Evolutionary conservation across 805 yeast species (phyloP), one percentile per base, ranked within the genome.

Genomic region (Nakazawaea pomicola): DNA sequence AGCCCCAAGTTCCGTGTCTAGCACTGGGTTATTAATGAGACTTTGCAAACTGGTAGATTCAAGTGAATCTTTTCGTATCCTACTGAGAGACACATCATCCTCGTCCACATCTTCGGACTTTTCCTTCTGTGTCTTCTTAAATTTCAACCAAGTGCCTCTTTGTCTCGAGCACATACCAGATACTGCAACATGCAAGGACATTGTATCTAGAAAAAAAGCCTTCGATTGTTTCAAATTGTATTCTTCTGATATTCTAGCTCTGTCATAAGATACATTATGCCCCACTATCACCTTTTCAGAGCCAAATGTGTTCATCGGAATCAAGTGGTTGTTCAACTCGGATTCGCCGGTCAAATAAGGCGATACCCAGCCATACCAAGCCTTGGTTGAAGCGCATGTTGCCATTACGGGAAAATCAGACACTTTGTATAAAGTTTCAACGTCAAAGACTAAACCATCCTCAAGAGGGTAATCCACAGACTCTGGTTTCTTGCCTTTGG

Each of bases 331-430:
- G 15, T 62, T 53, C 2, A 58, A 50, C 5, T 66, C 62, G 2
- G 78, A 62, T 36, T 76, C 78, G 2, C 73, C 74, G 1, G 83
- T 70, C 16, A 93, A 58, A 56, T 72, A 80, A 0, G 99, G 99
- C 0, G 96, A 88, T 7, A 88, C 80, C 99, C 99, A 93, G 0
- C 81, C 79, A 55, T 90, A 93, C 95, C 97, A 89, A 0, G 96
- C 95, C 8, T 71, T 65, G 0, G 69, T 57, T 0, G 96, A 78
- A 2, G 72, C 80, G 9, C 96, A 95, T 0, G 85, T 74, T 1
- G 96, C 96, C 60, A 93, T 56, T 0, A 84, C 76, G 0, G 98
- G 81, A 55, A 78, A 90, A 3, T 72, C 74, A 0, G 93, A 76
- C 1, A 77, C 60, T 49, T 86, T 81, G 61, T 88, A 90, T 53